Base-by-base conservation (phyloP, 768 basidiomycete genomes). In the Kwoniella mangroviensis region DNA sequence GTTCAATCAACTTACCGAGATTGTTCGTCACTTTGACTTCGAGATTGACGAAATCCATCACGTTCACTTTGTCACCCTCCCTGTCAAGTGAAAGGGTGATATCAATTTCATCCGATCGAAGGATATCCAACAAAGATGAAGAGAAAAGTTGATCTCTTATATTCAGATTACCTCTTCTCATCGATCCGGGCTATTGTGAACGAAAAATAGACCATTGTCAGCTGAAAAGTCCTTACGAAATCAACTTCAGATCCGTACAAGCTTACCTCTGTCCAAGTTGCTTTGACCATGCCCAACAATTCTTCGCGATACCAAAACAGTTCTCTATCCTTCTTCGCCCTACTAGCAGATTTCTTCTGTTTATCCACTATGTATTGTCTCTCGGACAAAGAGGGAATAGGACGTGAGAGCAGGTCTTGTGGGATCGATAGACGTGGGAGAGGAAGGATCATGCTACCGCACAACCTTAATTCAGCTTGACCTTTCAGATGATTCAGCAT, bases 281-380 rank as follows among this genome's bases (percentile, higher is more conserved):
- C 90, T 13, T 84, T 85, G 15, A 98, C 80, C 60, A 84, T 83
- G 56, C 88, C 88, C 76, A 98, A 87, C 11, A 99, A 84, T 72
- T 90, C 89, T 81, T 99, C 95, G 43, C 95, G 87, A 81, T 97
- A 96, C 97, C 97, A 99, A 85, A 98, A 99, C 17, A 95, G 80
- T 79, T 94, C 92, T 49, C 89, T 86, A 79, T 93, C 90, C 11
- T 85, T 78, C 53, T 85, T 85, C 70, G 90, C 87, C 73, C 92
- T 90, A 55, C 83, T 84, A 12, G 83, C 79, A 0, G 90, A 87
- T 68, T 92, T 83, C 63, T 85, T 87, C 4, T 90, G 88, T 74
- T 92, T 91, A 26, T 90, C 87, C 0, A 97, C 90, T 19, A 98
- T 89, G 81, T 95, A 98, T 79, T 99, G 97, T 28, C 93, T 87